phyloP scores from a whole-genome alignment of 2,329 filamentous ascomycete species.

The Stagonosporopsis rhizophila region DNA sequence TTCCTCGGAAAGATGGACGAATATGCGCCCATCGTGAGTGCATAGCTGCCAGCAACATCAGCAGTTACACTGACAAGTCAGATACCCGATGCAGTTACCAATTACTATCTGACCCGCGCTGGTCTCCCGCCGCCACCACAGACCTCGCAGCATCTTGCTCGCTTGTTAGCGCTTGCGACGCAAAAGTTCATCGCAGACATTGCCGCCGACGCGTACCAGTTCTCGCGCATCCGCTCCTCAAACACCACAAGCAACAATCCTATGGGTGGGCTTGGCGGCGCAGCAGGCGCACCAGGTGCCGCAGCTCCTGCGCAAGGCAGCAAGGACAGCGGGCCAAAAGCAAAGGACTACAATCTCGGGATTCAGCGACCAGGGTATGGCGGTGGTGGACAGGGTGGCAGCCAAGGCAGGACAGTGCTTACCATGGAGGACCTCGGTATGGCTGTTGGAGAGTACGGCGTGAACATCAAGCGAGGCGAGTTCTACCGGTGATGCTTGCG shows the following conservation, averaged over 20 bases:
- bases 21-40: slow-evolving; percentile 89
- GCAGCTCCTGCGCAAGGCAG: slow-evolving; percentile 62
- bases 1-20: slow-evolving; percentile 98
- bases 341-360: slow-evolving; percentile 57
- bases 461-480: slow-evolving; percentile 96
- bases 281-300: slow-evolving; percentile 68
- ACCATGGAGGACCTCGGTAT: slow-evolving; percentile 99
- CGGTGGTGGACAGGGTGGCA: slow-evolving; percentile 86
- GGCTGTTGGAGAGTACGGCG: slow-evolving; percentile 96
- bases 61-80: slow-evolving; percentile 49
- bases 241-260: slow-evolving; percentile 90
- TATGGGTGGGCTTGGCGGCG: slow-evolving; percentile 77
- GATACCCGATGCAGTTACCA: slow-evolving; percentile 97
- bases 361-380: slow-evolving; percentile 63
- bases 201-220: slow-evolving; percentile 96
- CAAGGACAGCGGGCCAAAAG: slow-evolving; percentile 51
- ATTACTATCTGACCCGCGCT: slow-evolving; percentile 96
- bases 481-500: slow-evolving; percentile 76
- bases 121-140: slow-evolving; percentile 92
- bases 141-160: slow-evolving; percentile 87
- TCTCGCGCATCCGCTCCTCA: slow-evolving; percentile 92
- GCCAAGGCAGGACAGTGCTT: slow-evolving; percentile 88
- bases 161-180: slow-evolving; percentile 93
- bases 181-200: slow-evolving; percentile 99
- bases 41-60: neutral